Conservation (phyloP, 163 green algal genomes). For the Scenedesmus sp. region DNA sequence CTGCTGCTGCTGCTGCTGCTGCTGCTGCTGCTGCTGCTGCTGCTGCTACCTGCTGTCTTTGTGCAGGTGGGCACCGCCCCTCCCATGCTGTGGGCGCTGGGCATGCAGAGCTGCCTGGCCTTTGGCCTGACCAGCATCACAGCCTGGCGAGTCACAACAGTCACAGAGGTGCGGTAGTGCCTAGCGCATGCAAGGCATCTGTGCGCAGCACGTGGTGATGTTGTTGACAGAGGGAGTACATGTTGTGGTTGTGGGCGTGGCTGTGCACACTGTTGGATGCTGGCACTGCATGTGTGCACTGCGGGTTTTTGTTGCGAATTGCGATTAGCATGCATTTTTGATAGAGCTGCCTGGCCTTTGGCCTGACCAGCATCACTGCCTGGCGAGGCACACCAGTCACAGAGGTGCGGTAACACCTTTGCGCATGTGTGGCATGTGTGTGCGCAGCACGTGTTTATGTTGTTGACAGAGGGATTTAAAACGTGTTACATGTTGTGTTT, state of each 20-base stretch:
- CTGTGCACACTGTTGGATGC: neutral
- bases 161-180: neutral
- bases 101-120: slow-evolving; percentile 29
- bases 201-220: neutral
- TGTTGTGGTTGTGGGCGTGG: neutral
- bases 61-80: neutral
- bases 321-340: too few species aligned
- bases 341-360: slow-evolving; percentile 8
- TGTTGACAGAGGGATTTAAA: neutral
- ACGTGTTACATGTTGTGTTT: neutral
- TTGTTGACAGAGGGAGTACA: neutral
- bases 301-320: neutral
- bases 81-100: slow-evolving; percentile 8
- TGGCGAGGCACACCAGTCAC: neutral
- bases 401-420: neutral
- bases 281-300: neutral
- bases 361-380: neutral
- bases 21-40: neutral
- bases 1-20: too few species aligned
- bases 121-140: slow-evolving; percentile 16
- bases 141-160: neutral
- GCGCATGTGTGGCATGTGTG: too few species aligned
- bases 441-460: neutral
- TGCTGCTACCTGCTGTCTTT: neutral
- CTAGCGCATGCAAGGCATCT: neutral